A percentile compares a stretch with the other conserved stretches of the same genome.
Conservation (phyloP, 1,284 basidiomycete species). For the Flammula alnicola region DNA sequence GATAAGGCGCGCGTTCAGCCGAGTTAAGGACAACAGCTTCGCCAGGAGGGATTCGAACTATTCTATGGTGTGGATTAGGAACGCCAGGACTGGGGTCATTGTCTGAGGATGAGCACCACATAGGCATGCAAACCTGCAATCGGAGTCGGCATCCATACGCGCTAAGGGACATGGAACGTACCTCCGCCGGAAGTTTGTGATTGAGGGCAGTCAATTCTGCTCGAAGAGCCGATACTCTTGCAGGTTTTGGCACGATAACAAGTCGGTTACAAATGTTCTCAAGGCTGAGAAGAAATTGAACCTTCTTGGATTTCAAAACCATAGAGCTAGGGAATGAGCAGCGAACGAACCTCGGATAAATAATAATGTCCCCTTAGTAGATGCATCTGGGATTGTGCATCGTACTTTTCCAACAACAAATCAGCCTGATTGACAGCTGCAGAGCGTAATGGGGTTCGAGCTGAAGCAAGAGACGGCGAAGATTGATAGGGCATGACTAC, state of each 20-base stretch:
- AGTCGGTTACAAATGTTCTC: constrained; percentile 95
- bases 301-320: constrained; percentile 42
- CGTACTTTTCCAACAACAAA: constrained; percentile 66
- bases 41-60: constrained; percentile 96
- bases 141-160: constrained; percentile 21
- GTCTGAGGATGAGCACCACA: constrained; percentile 90
- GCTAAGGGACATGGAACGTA: constrained; percentile 35
- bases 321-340: constrained; percentile 21
- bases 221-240: constrained; percentile 91
- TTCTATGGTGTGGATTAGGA: constrained; percentile 85
- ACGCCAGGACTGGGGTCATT: constrained; percentile 43
- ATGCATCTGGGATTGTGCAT: constrained; percentile 66
- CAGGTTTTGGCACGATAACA: constrained; percentile 91
- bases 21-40: constrained; percentile 99
- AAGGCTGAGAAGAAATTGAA: constrained; percentile 86
- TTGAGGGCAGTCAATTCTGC: constrained; percentile 97
- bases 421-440: constrained; percentile 54
- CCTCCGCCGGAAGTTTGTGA: constrained; percentile 94
- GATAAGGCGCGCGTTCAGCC: constrained; percentile 93
- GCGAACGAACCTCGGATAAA: constrained; percentile 76
- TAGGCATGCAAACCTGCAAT: constrained; percentile 88
- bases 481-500: constrained; percentile 61
- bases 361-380: constrained; percentile 91
- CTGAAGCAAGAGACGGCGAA: constrained; percentile 64
- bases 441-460: constrained; percentile 48